These are phyloP conservation scores for Teunomyces aglyptinius DNA, from an alignment of 805 yeast genomes.

Conservation along the genomic window DNA sequence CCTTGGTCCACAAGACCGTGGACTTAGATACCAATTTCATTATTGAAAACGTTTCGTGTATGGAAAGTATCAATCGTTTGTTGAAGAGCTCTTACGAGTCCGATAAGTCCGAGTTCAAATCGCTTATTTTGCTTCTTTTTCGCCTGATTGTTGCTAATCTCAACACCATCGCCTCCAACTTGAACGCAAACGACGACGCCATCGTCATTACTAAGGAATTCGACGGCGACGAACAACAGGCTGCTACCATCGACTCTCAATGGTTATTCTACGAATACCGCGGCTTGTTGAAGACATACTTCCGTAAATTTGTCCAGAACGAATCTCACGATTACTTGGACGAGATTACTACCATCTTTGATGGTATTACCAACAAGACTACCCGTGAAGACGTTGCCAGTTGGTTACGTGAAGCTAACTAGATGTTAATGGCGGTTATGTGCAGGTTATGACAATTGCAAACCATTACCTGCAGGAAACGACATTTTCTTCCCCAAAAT, in stretches of 20 bases:
- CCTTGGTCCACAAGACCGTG: slow-evolving; percentile 27
- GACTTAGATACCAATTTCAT: slow-evolving; percentile 30
- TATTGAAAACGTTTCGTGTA: slow-evolving; percentile 41
- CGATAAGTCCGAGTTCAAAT: slow-evolving; percentile 14
- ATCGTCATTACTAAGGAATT: slow-evolving; percentile 27
- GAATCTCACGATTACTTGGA: slow-evolving; percentile 12
- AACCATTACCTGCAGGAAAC: too few relatives aligned
- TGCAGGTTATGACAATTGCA: background rate
- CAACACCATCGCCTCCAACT: slow-evolving; percentile 20
- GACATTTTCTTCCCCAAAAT: too few relatives aligned
- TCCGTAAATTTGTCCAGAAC: slow-evolving; percentile 26
- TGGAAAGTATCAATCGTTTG: slow-evolving; percentile 41
- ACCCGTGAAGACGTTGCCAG: slow-evolving; percentile 19
- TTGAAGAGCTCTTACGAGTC: slow-evolving; percentile 21
- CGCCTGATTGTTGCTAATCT: slow-evolving; percentile 28
- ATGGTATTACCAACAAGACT: slow-evolving; percentile 18
- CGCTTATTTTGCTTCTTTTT: slow-evolving; percentile 20
- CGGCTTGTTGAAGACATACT: slow-evolving; percentile 40
- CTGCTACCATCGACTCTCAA: slow-evolving; percentile 30
- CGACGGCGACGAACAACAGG: slow-evolving; percentile 21
- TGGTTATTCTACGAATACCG: slow-evolving; percentile 44
- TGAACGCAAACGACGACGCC: slow-evolving; percentile 15
- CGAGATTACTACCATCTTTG: slow-evolving; percentile 17
- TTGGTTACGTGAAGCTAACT: slow-evolving; percentile 17
- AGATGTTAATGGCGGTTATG: background rate